phyloP scores from a whole-genome alignment of 2,329 filamentous ascomycete genomes.

The Hyphodiscus sp. region DNA sequence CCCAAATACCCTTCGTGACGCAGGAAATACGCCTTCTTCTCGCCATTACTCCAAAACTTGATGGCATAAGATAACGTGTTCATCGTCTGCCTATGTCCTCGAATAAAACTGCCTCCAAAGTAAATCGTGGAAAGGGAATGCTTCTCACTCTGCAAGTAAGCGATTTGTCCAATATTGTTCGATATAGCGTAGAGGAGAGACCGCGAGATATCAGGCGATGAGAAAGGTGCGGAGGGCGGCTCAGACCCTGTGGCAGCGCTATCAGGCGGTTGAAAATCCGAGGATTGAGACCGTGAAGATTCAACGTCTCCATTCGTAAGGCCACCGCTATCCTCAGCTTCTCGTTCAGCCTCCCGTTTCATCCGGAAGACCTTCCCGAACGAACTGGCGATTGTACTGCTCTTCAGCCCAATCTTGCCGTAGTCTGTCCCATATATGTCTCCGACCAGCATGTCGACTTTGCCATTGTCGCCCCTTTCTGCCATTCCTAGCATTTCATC shows the following conservation, averaged over 20 bases:
- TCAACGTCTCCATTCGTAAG: conserved; percentile 20
- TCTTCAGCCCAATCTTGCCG: conserved; percentile 91
- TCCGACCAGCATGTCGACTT: conserved; percentile 93
- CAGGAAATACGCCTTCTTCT: conserved; percentile 92
- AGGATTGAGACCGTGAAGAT: conserved; percentile 4
- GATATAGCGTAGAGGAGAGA: conserved; percentile 91
- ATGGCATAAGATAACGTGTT: conserved; percentile 96
- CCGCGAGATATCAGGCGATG: conserved; percentile 77
- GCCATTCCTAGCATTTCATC: conserved; percentile 95
- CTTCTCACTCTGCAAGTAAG: conserved; percentile 94
- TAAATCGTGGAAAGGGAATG: conserved; percentile 90
- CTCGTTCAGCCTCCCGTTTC: conserved; percentile 75
- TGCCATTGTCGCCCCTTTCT: conserved; percentile 82
- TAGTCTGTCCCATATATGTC: conserved; percentile 98
- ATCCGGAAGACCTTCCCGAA: conserved; percentile 96
- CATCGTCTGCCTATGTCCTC: conserved; percentile 94
- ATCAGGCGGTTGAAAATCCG: not conserved
- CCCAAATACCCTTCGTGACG: conserved; percentile 95
- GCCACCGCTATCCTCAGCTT: conserved; percentile 64
- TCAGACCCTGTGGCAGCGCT: conserved; percentile 7
- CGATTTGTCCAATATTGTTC: conserved; percentile 98
- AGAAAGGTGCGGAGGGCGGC: conserved; percentile 48
- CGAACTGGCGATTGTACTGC: conserved; percentile 88
- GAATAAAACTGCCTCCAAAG: conserved; percentile 95
- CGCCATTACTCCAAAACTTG: conserved; percentile 92